A percentile compares a stretch with the other conserved stretches of the same genome.
phyloP scores from a whole-genome alignment of 2,329 filamentous ascomycete species.

The Microsporum audouinii region DNA sequence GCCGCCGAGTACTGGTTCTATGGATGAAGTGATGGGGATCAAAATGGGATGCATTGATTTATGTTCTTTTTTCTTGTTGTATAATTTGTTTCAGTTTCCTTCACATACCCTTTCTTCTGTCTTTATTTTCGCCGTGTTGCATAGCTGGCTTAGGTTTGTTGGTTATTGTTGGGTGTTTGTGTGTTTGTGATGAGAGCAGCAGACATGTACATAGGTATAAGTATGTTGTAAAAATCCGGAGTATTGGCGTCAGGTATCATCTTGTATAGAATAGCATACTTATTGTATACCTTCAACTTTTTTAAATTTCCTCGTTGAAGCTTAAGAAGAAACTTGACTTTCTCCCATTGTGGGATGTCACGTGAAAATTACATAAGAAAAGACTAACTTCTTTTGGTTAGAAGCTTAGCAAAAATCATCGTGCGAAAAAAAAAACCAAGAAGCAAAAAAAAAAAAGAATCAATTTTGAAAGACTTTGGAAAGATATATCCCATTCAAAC shows the following conservation, averaged over 20 bases:
- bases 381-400: not conserved
- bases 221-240: not conserved
- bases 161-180: not conserved
- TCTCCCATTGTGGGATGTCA: not conserved
- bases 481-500: not conserved
- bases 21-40: constrained; percentile 14
- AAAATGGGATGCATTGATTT: not conserved
- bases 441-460: not conserved
- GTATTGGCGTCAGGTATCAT: not conserved
- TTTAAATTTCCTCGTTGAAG: not conserved
- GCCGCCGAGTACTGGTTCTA: constrained; percentile 65
- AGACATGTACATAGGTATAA: not conserved
- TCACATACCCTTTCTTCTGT: not conserved
- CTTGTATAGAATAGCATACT: not conserved
- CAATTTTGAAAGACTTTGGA: not conserved
- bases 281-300: not conserved
- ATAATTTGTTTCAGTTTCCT: not conserved
- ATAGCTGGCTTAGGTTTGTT: not conserved
- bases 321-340: not conserved
- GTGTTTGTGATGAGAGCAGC: not conserved
- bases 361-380: not conserved
- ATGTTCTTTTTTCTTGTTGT: not conserved
- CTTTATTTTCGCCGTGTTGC: not conserved
- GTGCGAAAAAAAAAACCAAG: constrained; percentile 1
- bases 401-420: constrained; percentile 1